These are phyloP conservation scores for Agaricus sinodeliciosus DNA, from an alignment of 768 basidiomycete genomes.

Conservation along the genomic window DNA sequence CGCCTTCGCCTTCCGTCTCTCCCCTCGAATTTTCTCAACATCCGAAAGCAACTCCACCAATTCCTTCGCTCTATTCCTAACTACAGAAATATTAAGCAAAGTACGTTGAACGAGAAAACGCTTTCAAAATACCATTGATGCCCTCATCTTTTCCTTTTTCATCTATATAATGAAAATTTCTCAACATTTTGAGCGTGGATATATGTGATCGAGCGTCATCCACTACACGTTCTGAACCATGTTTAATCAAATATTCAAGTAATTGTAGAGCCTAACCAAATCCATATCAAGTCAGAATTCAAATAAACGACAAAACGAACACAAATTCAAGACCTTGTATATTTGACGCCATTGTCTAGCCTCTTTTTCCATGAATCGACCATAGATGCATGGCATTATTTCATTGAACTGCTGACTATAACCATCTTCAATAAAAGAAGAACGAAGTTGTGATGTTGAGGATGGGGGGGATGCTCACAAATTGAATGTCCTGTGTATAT, in stretches of 20 bases:
- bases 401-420: constrained; percentile 95
- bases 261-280: constrained; percentile 73
- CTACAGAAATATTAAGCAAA: constrained; percentile 32
- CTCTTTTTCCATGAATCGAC: constrained; percentile 96
- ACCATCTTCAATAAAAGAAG: too few species aligned
- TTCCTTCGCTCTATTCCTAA: constrained; percentile 91
- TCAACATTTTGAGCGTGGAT: constrained; percentile 93
- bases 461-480: constrained; percentile 53
- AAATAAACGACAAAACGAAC: background rate
- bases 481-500: constrained; percentile 75
- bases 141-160: constrained; percentile 99
- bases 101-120: background rate
- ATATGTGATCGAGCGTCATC: constrained; percentile 95
- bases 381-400: constrained; percentile 96
- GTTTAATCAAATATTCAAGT: constrained; percentile 93
- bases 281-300: background rate
- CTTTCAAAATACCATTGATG: constrained; percentile 66
- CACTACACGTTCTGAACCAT: constrained; percentile 95
- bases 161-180: constrained; percentile 97
- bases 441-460: background rate
- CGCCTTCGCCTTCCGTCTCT: constrained; percentile 87
- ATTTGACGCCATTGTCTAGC: constrained; percentile 98
- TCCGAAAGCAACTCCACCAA: constrained; percentile 88
- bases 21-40: constrained; percentile 82
- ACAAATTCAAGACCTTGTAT: constrained; percentile 68